Percentiles rank a stretch among this genome's conserved stretches.
Conservation (phyloP, 2,329 filamentous ascomycete genomes). For the Hymenoscyphus fructigenus region DNA sequence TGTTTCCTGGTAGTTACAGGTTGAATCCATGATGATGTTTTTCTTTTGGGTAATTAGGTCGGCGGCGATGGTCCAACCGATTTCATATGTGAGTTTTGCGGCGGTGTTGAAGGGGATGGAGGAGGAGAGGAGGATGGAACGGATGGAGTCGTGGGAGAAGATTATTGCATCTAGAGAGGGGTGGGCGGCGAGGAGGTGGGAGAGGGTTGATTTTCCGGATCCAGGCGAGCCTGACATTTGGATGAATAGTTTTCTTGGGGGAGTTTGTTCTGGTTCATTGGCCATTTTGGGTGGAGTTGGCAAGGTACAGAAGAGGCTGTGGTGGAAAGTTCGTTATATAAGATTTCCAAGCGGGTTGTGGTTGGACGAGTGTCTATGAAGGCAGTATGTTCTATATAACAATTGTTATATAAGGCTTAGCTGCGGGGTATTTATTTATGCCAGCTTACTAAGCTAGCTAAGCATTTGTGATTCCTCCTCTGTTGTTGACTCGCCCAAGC, state of each 20-base stretch:
- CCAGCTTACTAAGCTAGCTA: no score
- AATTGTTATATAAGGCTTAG: no score
- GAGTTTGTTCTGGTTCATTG: neutral
- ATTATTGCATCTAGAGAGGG: neutral
- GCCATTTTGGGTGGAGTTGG: neutral
- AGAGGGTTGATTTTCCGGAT: neutral
- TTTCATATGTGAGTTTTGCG: neutral
- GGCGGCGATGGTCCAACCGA: neutral
- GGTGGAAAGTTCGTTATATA: neutral
- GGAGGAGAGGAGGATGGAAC: neutral
- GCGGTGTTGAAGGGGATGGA: neutral
- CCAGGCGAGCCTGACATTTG: neutral
- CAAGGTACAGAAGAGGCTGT: no score
- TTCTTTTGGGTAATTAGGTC: neutral
- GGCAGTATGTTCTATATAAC: no score
- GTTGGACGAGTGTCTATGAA: no score
- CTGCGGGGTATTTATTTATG: no score
- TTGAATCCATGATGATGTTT: neutral
- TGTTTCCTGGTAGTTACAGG: neutral
- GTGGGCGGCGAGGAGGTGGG: neutral
- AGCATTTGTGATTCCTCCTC: no score
- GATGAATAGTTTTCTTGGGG: neutral
- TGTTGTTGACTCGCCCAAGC: no score
- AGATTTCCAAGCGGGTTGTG: no score
- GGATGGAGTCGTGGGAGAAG: neutral